These are phyloP conservation scores for Claviceps sp. DNA, from an alignment of 2,329 filamentous ascomycete genomes.

Conservation along the genomic window DNA sequence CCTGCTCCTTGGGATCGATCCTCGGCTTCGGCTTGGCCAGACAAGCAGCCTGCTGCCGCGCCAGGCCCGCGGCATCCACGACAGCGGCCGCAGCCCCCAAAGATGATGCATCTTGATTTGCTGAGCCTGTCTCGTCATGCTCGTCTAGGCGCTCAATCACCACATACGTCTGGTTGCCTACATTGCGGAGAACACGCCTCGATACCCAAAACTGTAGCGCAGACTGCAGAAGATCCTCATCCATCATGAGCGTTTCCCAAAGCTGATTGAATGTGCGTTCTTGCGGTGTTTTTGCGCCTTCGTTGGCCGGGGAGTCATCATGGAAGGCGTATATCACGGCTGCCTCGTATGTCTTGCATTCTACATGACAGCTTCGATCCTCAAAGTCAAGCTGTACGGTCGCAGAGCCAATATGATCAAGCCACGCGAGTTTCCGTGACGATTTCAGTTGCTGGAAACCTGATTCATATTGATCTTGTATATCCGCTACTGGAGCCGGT, in stretches of 20 bases:
- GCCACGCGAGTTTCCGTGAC: conserved; percentile 77
- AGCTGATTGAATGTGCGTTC: conserved; percentile 39
- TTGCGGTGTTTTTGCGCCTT: conserved; percentile 10
- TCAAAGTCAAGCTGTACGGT: conserved; percentile 69
- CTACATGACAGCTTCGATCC: conserved; percentile 60
- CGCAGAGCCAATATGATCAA: conserved; percentile 68
- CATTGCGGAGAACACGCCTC: conserved; percentile 50
- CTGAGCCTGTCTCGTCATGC: conserved; percentile 13
- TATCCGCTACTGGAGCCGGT: conserved; percentile 40
- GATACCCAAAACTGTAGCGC: conserved; percentile 61
- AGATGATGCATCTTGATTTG: conserved; percentile 18
- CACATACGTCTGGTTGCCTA: conserved; percentile 40
- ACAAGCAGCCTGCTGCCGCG: conserved; percentile 16
- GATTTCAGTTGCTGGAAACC: conserved; percentile 72
- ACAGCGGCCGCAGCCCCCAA: conserved; percentile 3
- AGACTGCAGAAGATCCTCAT: conserved; percentile 54
- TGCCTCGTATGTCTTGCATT: conserved; percentile 74
- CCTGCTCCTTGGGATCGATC: conserved; percentile 51
- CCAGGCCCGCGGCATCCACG: conserved; percentile 7
- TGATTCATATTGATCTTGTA: conserved; percentile 58
- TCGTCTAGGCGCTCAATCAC: conserved; percentile 53
- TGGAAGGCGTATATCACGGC: conserved; percentile 79
- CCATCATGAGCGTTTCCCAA: conserved; percentile 51
- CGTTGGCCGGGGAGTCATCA: conserved; percentile 16
- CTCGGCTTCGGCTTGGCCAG: conserved; percentile 33